Conservation (phyloP, 306 rosid genomes). For the Morella rubra region DNA sequence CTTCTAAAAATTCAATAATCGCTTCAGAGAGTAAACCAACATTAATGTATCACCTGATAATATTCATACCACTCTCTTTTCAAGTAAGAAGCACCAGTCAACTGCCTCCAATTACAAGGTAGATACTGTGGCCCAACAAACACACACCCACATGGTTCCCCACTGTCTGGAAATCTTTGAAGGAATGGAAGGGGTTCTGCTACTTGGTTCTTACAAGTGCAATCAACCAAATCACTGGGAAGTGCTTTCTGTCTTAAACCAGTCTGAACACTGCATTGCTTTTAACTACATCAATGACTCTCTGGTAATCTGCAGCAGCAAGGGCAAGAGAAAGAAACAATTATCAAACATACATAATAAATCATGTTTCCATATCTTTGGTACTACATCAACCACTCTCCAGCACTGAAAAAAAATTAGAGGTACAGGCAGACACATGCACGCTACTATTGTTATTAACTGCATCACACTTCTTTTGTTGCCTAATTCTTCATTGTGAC, state of each 20-base stretch:
- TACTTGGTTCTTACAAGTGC: not conserved
- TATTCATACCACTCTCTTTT: too few relatives aligned
- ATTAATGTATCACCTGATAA: too few relatives aligned
- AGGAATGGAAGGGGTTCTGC: not conserved
- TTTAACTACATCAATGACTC: conserved; percentile 60
- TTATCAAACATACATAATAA: conserved; percentile 12
- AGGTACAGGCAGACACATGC: not conserved
- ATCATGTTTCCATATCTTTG: not conserved
- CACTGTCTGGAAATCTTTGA: not conserved
- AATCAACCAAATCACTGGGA: too few relatives aligned
- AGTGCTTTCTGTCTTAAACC: too few relatives aligned
- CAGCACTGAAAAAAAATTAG: not conserved
- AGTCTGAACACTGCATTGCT: conserved; percentile 19
- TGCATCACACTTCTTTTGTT: not conserved
- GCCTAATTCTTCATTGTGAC: not conserved
- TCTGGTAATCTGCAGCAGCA: conserved; percentile 73
- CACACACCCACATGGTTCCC: not conserved
- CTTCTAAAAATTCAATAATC: not conserved
- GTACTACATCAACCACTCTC: not conserved
- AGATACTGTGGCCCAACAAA: not conserved
- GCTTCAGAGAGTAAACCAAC: too few relatives aligned
- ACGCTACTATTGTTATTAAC: not conserved
- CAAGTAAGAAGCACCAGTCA: not conserved
- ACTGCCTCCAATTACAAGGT: not conserved
- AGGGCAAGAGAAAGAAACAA: conserved; percentile 22